Base-by-base conservation (phyloP, 345 rosid genomes). In the Salix arbutifolia region DNA sequence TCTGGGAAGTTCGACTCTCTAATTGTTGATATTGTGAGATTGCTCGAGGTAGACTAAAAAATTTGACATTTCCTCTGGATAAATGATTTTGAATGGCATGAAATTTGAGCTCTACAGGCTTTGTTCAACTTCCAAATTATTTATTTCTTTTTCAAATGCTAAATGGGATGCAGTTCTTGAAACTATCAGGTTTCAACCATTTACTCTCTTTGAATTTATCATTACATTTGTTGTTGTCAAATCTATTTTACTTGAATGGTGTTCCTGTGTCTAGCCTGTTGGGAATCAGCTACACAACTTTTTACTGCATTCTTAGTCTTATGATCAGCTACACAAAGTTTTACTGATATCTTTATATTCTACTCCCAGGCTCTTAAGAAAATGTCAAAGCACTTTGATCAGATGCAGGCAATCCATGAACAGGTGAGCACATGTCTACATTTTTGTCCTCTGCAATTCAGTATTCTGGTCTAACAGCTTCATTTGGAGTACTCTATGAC, bases 351-450 rank as follows among this genome's bases (percentile, higher is more conserved):
- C 65, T 76, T 50, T 82, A 67, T 74, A 18, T 83, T 60, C 35
- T 44, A 56, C 61, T 79, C 86, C 77, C 89, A 96, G 98, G 85
- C 89, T 48, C 82, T 77, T 76, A 88, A 87, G 86, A 93, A 92
- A 84, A 87, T 92, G 86, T 86, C 90, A 69, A 92, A 93, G 92
- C 90, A 89, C 76, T 81, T 86, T 23, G 79, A 83, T 73, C 92
- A 84, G 83, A 89, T 93, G 91, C 92, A 92, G 84, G 78, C 87
- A 71, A 86, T 92, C 61, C 83, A 87, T 30, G 95, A 93, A 84
- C 93, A 92, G 94, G 99, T 92, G 74, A 56, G 79, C 71, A 52
- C 58, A 42, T 11, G 3, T 3, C 18, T 6, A 18, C 46, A 0
- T 9, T 21, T 52, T 18, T 71, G 8, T 31, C n/a, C 74, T 31